Evolutionary conservation across 345 rosid species (phyloP), one percentile per base, ranked within the genome.

Genomic region (Bruguiera parviflora): DNA sequence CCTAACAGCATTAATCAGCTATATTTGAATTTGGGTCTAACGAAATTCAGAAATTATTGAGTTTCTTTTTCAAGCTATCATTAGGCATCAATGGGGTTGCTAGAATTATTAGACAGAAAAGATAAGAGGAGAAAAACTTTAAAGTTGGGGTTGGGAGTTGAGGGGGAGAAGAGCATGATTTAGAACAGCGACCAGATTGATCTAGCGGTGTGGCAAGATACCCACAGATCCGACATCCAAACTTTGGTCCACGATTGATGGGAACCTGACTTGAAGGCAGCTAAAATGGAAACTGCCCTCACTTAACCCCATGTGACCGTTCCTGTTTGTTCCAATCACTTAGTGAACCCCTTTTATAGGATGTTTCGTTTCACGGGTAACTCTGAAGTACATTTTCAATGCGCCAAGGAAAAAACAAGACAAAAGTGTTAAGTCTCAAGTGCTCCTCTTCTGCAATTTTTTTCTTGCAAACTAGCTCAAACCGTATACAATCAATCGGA

Each of bases 291-390:
- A 78, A 66, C 84, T 78, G 6, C 70, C 67, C 78, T 75, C 22
- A 55, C 65, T 69, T 72, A 58, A 56, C 37, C 82, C 89, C 87
- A 85, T 85, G 89, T 85, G 89, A 59, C 65, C 63, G 64, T 75
- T 71, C 56, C 79, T 75, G 59, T 60, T 73, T 75, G 83, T 68
- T 72, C 59, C 83, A 78, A 35, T 75, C 76, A 79, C 78, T 68
- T 80, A 25, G 9, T 2, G 29, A 19, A 35, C 69, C 67, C 64
- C 64, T 2, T 58, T 78, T 37, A 75, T 33, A 55, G 51, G 56
- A 64, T 77, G 70, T 75, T 73, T 73, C 80, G 66, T 70, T 39
- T 10, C 16, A 10, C 2, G 15, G 46, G 10, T 39, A 39, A 39
- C 15, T 39, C 46, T 37, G 2, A 10, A 10, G 11, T 35, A 10